phyloP scores from a whole-genome alignment of 2,329 filamentous ascomycete genomes.

The Neofusicoccum kwambonambiense region DNA sequence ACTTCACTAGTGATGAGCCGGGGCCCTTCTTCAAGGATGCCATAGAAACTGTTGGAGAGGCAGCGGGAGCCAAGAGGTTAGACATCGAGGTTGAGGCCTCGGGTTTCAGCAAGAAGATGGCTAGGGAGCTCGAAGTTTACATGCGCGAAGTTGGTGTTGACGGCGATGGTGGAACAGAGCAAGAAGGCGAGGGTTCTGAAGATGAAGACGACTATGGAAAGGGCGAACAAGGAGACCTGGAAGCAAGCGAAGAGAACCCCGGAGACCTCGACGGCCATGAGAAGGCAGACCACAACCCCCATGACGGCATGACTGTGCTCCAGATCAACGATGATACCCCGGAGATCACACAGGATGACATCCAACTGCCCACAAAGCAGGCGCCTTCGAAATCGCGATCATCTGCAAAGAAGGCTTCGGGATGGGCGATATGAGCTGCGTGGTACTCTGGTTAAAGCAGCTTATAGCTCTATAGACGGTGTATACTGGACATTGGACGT shows the following conservation, averaged over 20 bases:
- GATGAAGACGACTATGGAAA: slow-evolving; percentile 22
- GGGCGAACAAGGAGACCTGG: slow-evolving; percentile 19
- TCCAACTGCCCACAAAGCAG: neutral
- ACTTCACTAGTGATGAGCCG: slow-evolving; percentile 76
- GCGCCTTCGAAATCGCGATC: neutral
- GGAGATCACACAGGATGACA: neutral
- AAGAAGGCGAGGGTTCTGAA: slow-evolving; percentile 20
- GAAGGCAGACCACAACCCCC: slow-evolving; percentile 5
- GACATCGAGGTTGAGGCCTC: slow-evolving; percentile 90
- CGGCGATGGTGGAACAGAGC: slow-evolving; percentile 41
- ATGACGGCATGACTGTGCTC: slow-evolving; percentile 33
- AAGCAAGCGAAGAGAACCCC: neutral
- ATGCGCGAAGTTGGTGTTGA: slow-evolving; percentile 71
- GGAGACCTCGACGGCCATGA: neutral
- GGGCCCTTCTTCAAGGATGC: slow-evolving; percentile 86
- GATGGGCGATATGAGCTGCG: slow-evolving; percentile 20
- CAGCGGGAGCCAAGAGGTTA: slow-evolving; percentile 54
- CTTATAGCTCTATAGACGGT: neutral
- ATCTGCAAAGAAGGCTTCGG: slow-evolving; percentile 17
- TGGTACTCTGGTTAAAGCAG: neutral
- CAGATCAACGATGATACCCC: slow-evolving; percentile 36
- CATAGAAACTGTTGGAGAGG: slow-evolving; percentile 68
- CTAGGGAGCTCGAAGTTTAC: slow-evolving; percentile 87
- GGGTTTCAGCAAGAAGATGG: slow-evolving; percentile 95
- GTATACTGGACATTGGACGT: neutral